Conservation (phyloP, 352 stramenopile species). For the Plasmopara halstedii region DNA sequence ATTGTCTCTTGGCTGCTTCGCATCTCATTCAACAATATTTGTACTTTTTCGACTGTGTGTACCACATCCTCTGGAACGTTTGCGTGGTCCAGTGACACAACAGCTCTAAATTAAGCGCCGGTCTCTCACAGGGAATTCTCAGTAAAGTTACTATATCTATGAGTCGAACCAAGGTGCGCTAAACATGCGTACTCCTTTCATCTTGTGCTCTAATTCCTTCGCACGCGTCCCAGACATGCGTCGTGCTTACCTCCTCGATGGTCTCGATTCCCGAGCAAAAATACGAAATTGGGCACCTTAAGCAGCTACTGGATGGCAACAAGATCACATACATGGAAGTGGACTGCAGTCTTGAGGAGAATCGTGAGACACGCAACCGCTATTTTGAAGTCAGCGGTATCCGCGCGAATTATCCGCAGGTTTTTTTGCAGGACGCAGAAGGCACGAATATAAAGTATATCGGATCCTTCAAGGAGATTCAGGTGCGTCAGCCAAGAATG, state of each 20-base stretch:
- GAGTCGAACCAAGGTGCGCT: slow-evolving; percentile 25
- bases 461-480: slow-evolving; percentile 74
- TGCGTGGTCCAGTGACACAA: slow-evolving; percentile 2
- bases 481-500: slow-evolving; percentile 29
- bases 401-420: slow-evolving; percentile 80
- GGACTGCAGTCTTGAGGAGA: slow-evolving; percentile 77
- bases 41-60: slow-evolving; percentile 11
- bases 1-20: no score
- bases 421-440: slow-evolving; percentile 64
- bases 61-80: slow-evolving; percentile 2
- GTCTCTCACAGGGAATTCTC: no score
- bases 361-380: slow-evolving; percentile 57
- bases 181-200: not conserved
- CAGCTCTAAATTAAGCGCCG: slow-evolving; percentile 5
- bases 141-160: slow-evolving; percentile 14
- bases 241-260: slow-evolving; percentile 71
- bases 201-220: not conserved
- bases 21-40: slow-evolving; percentile 1
- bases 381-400: slow-evolving; percentile 78
- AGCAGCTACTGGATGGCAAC: slow-evolving; percentile 68
- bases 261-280: slow-evolving; percentile 73
- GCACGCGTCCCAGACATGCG: slow-evolving; percentile 23
- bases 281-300: slow-evolving; percentile 59
- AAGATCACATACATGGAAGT: slow-evolving; percentile 64
- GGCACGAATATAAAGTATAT: slow-evolving; percentile 48